phyloP scores from a whole-genome alignment of 2,329 filamentous ascomycete species.

The Exophiala bonariae region DNA sequence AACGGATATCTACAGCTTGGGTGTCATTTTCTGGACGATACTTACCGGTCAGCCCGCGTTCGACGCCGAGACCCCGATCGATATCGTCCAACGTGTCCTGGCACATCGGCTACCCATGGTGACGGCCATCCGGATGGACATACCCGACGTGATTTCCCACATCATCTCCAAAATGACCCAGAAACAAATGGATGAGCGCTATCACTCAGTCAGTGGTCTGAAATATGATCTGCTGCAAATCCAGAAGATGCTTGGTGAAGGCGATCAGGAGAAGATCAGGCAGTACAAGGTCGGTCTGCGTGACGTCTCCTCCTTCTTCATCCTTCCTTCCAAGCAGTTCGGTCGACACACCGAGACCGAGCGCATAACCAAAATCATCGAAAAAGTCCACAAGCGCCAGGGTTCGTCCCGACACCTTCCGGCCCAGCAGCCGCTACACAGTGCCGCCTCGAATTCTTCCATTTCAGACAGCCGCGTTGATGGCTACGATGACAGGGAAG shows the following conservation, averaged over 20 bases:
- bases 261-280: constrained; percentile 69
- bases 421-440: constrained; percentile 45
- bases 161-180: constrained; percentile 92
- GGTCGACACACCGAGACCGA: constrained; percentile 73
- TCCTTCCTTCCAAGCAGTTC: constrained; percentile 77
- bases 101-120: constrained; percentile 75
- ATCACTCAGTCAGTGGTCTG: constrained; percentile 84
- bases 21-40: constrained; percentile 84
- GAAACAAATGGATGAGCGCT: constrained; percentile 82
- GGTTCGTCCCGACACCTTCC: constrained; percentile 35
- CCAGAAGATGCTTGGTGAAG: constrained; percentile 71
- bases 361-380: constrained; percentile 71
- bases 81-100: constrained; percentile 88
- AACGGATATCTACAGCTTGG: constrained; percentile 91
- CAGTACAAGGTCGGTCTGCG: constrained; percentile 76
- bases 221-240: constrained; percentile 77
- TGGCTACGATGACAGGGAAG: constrained; percentile 54
- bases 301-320: constrained; percentile 90
- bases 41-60: constrained; percentile 79
- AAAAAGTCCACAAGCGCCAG: constrained; percentile 71
- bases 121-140: constrained; percentile 74
- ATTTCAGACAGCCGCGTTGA: constrained; percentile 53
- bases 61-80: constrained; percentile 75
- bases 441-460: constrained; percentile 55
- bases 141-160: constrained; percentile 77